These are phyloP conservation scores for Eucalyptus viminalis DNA, from an alignment of 345 rosid genomes.

Conservation along the genomic window DNA sequence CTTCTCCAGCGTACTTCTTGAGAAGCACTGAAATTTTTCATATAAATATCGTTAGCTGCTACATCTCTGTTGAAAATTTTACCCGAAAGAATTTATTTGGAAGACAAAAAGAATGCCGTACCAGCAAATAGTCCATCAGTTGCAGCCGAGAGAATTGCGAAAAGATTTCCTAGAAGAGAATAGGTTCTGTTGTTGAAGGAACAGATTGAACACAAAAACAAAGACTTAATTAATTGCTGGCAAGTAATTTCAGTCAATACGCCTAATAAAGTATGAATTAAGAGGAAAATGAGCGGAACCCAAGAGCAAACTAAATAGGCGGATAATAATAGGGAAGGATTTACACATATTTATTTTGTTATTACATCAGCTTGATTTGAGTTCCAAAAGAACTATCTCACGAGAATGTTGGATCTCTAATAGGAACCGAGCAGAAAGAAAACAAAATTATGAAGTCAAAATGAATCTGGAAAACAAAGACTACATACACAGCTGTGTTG, in stretches of 20 bases:
- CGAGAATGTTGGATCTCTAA: background rate
- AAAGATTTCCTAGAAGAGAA: constrained; percentile 25
- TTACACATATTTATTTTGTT: background rate
- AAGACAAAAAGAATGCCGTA: background rate
- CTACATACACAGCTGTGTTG: background rate
- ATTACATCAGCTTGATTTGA: background rate
- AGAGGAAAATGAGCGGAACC: background rate
- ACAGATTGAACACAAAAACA: background rate
- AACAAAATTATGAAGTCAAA: background rate
- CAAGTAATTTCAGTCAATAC: background rate
- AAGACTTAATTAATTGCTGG: background rate
- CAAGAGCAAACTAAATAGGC: background rate
- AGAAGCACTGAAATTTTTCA: constrained; percentile 17
- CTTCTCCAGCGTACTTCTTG: constrained; percentile 25
- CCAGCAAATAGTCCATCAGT: constrained; percentile 33
- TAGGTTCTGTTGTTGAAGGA: constrained; percentile 4
- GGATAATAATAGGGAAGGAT: background rate
- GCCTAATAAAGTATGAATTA: background rate
- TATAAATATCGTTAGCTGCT: background rate
- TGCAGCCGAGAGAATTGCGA: constrained; percentile 26
- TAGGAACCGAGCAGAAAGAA: background rate
- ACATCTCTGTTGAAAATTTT: background rate
- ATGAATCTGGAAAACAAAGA: background rate
- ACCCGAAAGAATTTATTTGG: background rate
- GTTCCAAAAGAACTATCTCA: background rate